Evolutionary conservation across 371 early-diverging fungal species (phyloP).

Genomic region (Funneliformis caledonium): DNA sequence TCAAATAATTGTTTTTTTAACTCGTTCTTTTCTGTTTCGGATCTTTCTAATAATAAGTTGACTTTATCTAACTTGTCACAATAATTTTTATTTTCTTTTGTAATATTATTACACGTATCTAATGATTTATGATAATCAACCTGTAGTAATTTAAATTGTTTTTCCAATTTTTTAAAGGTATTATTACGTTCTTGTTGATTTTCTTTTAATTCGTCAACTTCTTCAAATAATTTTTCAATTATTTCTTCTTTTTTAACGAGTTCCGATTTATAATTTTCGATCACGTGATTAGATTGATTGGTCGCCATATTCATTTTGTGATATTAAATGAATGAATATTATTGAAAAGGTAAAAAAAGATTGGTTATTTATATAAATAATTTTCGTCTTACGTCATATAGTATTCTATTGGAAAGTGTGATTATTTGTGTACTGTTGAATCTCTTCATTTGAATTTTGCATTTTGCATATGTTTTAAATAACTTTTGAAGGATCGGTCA

Average conservation of each 20-base stretch:
- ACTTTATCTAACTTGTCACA: too few relatives aligned
- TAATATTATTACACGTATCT: too few relatives aligned
- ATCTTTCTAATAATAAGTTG: too few relatives aligned
- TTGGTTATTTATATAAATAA: too few relatives aligned
- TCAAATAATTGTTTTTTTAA: neutral
- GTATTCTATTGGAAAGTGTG: too few relatives aligned
- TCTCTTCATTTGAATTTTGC: too few relatives aligned
- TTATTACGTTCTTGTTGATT: neutral
- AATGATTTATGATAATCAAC: neutral
- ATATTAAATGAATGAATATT: neutral
- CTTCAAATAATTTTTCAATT: constrained; percentile 1
- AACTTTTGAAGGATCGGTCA: too few relatives aligned
- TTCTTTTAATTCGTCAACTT: neutral
- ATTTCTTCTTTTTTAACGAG: neutral
- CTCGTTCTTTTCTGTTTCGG: neutral
- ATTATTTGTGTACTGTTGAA: too few relatives aligned
- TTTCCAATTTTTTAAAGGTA: neutral
- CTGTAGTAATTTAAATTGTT: neutral
- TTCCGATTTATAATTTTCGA: neutral
- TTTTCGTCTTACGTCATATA: too few relatives aligned
- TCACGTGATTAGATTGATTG: neutral
- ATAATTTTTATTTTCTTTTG: too few relatives aligned
- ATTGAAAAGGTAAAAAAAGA: too few relatives aligned
- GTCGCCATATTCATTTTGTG: neutral
- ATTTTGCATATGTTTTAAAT: too few relatives aligned